Base-by-base conservation (phyloP, 2,329 filamentous ascomycete species). In the Nemania diffusa region DNA sequence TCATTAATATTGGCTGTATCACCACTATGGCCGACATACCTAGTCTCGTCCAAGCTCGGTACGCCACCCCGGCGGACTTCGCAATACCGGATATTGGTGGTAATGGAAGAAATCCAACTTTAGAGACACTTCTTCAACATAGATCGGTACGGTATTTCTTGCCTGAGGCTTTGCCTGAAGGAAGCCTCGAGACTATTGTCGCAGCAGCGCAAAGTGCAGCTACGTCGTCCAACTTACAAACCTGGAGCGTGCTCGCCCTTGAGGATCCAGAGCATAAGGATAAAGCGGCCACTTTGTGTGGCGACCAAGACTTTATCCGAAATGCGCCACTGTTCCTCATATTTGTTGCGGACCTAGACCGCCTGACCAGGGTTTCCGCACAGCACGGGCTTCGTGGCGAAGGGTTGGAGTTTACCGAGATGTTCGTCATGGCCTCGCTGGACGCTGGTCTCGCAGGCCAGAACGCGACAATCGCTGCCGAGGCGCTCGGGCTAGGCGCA, bases 211-310 rank as follows among this genome's bases (percentile, higher is more conserved):
- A 79, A 61, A 78, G 76, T 62, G 77, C 78, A 8, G 71, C 77
- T 5, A 78, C 77, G 2, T 79, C 77, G 15, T 79, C 75, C 7
- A 78, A 79, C 66, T 67, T 79, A 29, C 78, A 79, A 60, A 76
- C 76, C 0, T 79, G 77, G 76, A 77, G 76, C 60, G 75, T 75
- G 15, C 67, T 79, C 24, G 74, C 76, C 13, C 59, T 79, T 13
- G 37, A 71, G 32, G 73, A 78, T 42, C 56, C 71, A 3, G 65
- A 61, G n/a, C 72, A 71, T 37, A 78, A 79, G 51, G 62, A 69
- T 20, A 34, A 71, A 52, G 72, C 73, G 11, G 76, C 78, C 1
- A 32, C 57, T 1, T 68, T 79, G 2, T 73, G 73, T 46, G 74
- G 70, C 37, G 70, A 77, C 66, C 77, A 79, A 67, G 72, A 71